These are phyloP conservation scores for Candida chauliodis DNA, from an alignment of 805 yeast species.

Conservation along the genomic window DNA sequence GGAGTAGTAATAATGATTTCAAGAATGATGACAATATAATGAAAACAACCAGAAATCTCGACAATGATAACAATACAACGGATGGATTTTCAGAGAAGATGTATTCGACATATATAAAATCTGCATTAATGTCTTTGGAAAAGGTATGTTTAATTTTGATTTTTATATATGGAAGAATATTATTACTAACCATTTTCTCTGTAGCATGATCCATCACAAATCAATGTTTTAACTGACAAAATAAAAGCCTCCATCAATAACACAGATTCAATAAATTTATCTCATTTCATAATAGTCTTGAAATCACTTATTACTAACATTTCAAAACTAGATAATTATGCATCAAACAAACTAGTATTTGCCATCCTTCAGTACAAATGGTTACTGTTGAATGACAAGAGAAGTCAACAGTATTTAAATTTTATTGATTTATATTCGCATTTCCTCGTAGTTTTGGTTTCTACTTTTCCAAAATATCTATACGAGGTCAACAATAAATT, in stretches of 20 bases:
- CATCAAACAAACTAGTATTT: slow-evolving; percentile 51
- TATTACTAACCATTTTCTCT: slow-evolving; percentile 5
- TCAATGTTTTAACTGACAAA: slow-evolving; percentile 60
- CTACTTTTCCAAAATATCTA: slow-evolving; percentile 89
- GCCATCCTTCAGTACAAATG: slow-evolving; percentile 65
- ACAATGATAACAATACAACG: slow-evolving; percentile 10
- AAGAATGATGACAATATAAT: slow-evolving; percentile 13
- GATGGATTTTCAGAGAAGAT: slow-evolving; percentile 21
- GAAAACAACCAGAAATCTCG: neutral
- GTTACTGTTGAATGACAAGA: slow-evolving; percentile 39
- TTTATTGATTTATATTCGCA: slow-evolving; percentile 58
- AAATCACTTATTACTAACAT: slow-evolving; percentile 60
- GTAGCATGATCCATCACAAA: slow-evolving; percentile 47
- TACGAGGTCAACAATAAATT: slow-evolving; percentile 70
- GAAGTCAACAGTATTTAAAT: slow-evolving; percentile 13
- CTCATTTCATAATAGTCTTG: slow-evolving; percentile 54
- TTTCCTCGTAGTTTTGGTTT: slow-evolving; percentile 73
- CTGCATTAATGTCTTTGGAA: slow-evolving; percentile 70
- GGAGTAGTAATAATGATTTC: slow-evolving; percentile 10
- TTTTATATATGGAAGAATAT: neutral
- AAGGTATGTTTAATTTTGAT: slow-evolving; percentile 32
- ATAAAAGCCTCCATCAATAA: slow-evolving; percentile 50
- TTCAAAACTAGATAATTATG: slow-evolving; percentile 59
- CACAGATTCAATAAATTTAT: slow-evolving; percentile 50
- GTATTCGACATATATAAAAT: slow-evolving; percentile 48